Conservation (phyloP, 2,329 filamentous ascomycete species). For the Aspergillus ibericus region DNA sequence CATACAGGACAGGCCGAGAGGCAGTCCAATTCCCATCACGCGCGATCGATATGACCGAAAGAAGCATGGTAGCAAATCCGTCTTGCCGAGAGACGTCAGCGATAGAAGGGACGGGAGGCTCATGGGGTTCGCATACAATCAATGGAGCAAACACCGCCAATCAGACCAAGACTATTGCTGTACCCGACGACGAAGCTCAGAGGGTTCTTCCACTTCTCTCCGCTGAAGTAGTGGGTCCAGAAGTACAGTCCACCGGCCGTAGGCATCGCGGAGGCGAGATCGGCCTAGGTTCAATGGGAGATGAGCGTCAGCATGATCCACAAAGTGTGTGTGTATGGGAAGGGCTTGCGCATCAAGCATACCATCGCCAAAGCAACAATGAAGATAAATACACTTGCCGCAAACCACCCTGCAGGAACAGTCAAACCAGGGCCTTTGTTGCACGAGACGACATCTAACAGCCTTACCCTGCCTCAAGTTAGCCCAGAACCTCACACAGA, state of each 20-base stretch:
- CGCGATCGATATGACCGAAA: conserved; percentile 58
- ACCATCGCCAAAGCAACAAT: conserved; percentile 61
- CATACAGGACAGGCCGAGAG: conserved; percentile 57
- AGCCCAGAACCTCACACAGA: conserved; percentile 19
- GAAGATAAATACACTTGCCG: conserved; percentile 58
- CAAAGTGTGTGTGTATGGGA: not conserved
- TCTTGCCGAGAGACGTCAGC: conserved; percentile 11
- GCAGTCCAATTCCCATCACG: conserved; percentile 58
- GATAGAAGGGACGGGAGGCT: not conserved
- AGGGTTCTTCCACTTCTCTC: conserved; percentile 55
- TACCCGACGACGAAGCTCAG: conserved; percentile 61
- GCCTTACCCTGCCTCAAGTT: conserved; percentile 11
- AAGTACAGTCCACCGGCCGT: conserved; percentile 60
- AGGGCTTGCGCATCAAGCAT: conserved; percentile 29
- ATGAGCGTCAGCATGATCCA: not conserved
- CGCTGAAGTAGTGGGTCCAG: conserved; percentile 60
- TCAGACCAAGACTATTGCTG: conserved; percentile 60
- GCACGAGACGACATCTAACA: not conserved
- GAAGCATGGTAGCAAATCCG: conserved; percentile 31
- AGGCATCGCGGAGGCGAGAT: conserved; percentile 56
- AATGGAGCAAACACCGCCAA: conserved; percentile 62
- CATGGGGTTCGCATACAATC: conserved; percentile 47
- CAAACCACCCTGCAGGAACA: conserved; percentile 49
- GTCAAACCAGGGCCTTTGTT: not conserved
- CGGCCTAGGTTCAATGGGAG: conserved; percentile 36